Evolutionary conservation across 176 grass and related monocot species (phyloP), one percentile per base, ranked within the genome.

Genomic region (Bromus sterilis): DNA sequence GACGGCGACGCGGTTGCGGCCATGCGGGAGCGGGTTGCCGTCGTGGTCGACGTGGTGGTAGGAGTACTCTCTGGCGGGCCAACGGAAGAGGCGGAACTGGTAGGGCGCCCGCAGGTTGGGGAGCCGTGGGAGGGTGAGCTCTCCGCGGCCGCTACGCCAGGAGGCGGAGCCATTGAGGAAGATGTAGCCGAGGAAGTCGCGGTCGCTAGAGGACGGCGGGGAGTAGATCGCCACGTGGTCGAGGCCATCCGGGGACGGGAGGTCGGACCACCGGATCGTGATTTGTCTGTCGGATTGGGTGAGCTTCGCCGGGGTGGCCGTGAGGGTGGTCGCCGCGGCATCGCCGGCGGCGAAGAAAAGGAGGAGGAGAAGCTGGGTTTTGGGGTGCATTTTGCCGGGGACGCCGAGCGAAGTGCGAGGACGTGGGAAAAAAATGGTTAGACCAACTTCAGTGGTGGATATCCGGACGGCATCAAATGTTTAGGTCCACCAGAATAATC

Each of bases 211-310:
- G 72, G 69, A 85, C 35, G 93, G 92, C 25, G 95, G 95, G 10
- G 92, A 95, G 89, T 95, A 98, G 82, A 95, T 93, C 48, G 78
- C 92, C 5, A 95, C 84, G 78, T 89, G 91, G 64, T 98, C 95
- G 69, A 95, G 95, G 2, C 84, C 90, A 78, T 87, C 91, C 9
- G 95, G 95, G 63, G 69, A 72, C 13, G 83, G 78, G 61, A 98
- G 83, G 20, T 85, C 90, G 0, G 83, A 84, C 95, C 95, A 98
- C 3, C 43, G 86, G 71, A 95, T 86, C 66, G 28, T 87, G 75
- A 93, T 91, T 72, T 79, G 31, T 44, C 11, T 33, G 14, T 80
- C 82, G 28, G 92, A 82, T 29, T 25, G 29, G 23, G 89, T 29
- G 3, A 97, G 87, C 9, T 78, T 92, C 43, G 79, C 80, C 23